phyloP scores from a whole-genome alignment of 441 rosid genomes.

The Erodium moschatum region DNA sequence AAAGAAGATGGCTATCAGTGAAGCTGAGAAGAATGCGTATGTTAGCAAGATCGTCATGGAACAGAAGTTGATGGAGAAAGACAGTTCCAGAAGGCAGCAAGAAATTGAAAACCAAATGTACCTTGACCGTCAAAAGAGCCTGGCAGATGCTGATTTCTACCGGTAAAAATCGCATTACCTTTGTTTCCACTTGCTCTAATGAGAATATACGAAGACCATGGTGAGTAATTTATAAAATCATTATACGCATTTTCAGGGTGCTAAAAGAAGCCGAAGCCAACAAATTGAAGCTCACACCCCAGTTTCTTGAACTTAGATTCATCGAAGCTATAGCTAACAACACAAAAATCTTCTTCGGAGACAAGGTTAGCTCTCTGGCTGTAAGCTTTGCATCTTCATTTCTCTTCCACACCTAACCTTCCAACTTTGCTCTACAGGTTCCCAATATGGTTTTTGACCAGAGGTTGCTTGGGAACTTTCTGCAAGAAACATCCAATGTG shows the following conservation, averaged over 20 bases:
- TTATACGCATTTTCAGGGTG: slow-evolving; percentile 30
- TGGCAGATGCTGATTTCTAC: slow-evolving; percentile 62
- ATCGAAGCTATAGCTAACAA: slow-evolving; percentile 75
- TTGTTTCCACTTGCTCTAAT: background rate
- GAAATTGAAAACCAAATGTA: slow-evolving; percentile 80
- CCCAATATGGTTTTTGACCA: slow-evolving; percentile 84
- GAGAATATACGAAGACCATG: background rate
- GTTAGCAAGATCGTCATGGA: slow-evolving; percentile 81
- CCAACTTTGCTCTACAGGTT: too few relatives aligned
- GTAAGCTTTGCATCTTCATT: too few relatives aligned
- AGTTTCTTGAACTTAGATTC: slow-evolving; percentile 71
- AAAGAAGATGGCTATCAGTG: slow-evolving; percentile 81
- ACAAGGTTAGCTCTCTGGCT: slow-evolving; percentile 39
- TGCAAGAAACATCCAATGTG: slow-evolving; percentile 30
- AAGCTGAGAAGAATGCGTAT: slow-evolving; percentile 71
- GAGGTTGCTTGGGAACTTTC: slow-evolving; percentile 72
- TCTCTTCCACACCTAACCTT: too few relatives aligned
- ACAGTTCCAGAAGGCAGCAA: slow-evolving; percentile 58
- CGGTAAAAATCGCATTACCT: slow-evolving; percentile 30
- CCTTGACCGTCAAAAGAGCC: slow-evolving; percentile 61
- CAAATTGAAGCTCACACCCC: slow-evolving; percentile 75
- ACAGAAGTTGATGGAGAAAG: slow-evolving; percentile 77
- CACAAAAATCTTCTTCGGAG: slow-evolving; percentile 80
- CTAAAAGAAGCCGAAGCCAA: slow-evolving; percentile 87
- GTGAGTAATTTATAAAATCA: background rate